A percentile compares a stretch with the other conserved stretches of the same genome.
Evolutionary conservation across 306 rosid species (phyloP).

Genomic region (Casuarina equisetifolia): DNA sequence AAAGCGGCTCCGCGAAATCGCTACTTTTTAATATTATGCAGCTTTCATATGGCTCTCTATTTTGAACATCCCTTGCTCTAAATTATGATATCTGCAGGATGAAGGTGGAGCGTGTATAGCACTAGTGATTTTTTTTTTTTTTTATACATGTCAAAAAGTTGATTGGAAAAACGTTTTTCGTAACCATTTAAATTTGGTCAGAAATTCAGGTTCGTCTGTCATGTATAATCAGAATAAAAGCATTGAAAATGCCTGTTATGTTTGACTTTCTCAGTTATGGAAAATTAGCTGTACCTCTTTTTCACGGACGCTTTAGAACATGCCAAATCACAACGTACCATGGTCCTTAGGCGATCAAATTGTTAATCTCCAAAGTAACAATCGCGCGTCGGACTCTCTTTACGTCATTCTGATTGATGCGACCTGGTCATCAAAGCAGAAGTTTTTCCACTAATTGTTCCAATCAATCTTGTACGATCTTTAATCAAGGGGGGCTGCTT

Average conservation of each 20-base stretch:
- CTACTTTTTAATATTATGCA: too few relatives aligned
- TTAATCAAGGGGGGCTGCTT: not conserved
- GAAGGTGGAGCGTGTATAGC: not conserved
- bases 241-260: not conserved
- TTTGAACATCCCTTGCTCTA: not conserved
- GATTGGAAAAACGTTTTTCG: not conserved
- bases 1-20: not conserved
- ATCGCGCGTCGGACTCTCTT: not conserved
- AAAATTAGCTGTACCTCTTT: too few relatives aligned
- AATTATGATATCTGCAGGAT: not conserved
- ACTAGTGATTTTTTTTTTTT: not conserved
- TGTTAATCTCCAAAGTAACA: too few relatives aligned
- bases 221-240: not conserved
- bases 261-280: too few relatives aligned
- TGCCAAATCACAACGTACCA: too few relatives aligned
- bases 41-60: not conserved
- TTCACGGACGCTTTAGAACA: too few relatives aligned
- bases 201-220: too few relatives aligned
- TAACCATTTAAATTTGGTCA: not conserved
- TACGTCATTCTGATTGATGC: not conserved
- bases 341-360: too few relatives aligned
- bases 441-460: not conserved
- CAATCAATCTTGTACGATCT: not conserved
- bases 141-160: too few relatives aligned
- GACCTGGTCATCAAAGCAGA: constrained; percentile 24